Percentiles rank a stretch among this genome's conserved stretches.
Conservation (phyloP, 2,329 filamentous ascomycete genomes). For the Coniochaeta pulveracea region DNA sequence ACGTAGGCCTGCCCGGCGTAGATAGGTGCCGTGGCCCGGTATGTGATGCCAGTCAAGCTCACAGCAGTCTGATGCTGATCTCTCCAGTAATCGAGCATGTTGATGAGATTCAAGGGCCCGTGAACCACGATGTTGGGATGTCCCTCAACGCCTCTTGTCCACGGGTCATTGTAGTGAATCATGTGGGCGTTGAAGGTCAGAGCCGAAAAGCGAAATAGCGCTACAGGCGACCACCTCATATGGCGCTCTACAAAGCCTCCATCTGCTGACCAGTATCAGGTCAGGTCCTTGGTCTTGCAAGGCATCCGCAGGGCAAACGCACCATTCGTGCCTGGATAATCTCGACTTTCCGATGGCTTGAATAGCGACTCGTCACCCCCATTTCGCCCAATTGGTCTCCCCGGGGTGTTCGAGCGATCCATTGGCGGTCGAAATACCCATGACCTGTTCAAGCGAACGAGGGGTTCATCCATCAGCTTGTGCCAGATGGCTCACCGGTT, state of each 20-base stretch:
- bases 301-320: too few species aligned
- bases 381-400: too few species aligned
- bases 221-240: slow-evolving; percentile 31
- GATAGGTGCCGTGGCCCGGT: slow-evolving; percentile 58
- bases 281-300: too few species aligned
- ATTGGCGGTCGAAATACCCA: slow-evolving; percentile 31
- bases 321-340: too few species aligned
- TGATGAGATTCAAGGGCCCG: slow-evolving; percentile 64
- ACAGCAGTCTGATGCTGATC: slow-evolving; percentile 30
- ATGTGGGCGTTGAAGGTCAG: slow-evolving; percentile 79
- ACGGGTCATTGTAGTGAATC: slow-evolving; percentile 68
- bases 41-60: slow-evolving; percentile 38
- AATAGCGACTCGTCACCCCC: too few species aligned
- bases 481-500: too few species aligned
- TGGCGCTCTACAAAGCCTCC: slow-evolving; percentile 12
- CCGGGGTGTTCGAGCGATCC: too few species aligned
- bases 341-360: too few species aligned
- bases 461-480: too few species aligned
- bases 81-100: slow-evolving; percentile 58
- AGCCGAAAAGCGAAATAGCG: slow-evolving; percentile 71
- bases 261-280: too few species aligned
- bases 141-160: slow-evolving; percentile 53
- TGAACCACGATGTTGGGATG: slow-evolving; percentile 67
- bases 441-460: too few species aligned
- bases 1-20: slow-evolving; percentile 55